Evolutionary conservation across 176 grass and related monocot genomes (phyloP), one percentile per base, ranked within the genome.

Genomic region (Phragmites australis): DNA sequence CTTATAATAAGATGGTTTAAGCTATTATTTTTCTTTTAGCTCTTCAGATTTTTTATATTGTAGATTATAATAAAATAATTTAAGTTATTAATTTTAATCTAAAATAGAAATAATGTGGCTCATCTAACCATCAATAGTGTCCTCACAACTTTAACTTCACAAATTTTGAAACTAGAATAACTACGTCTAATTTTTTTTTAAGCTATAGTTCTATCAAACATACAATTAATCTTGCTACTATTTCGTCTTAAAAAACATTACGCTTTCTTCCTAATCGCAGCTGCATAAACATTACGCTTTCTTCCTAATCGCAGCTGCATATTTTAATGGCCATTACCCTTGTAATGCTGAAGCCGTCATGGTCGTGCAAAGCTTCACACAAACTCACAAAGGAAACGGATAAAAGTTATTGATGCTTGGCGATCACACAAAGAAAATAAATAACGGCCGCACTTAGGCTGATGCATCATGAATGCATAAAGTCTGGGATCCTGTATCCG

Each of bases 341-440:
- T 22, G 73, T 11, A 39, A 29, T 17, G 41, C 11, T 41, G 14
- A 32, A 43, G 47, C 46, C 51, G 27, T 58, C 68, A 58, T 59
- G 40, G 18, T 45, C 31, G 9, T 10, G 22, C 32, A 80, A 84
- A 74, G 44, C 32, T 17, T 39, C 60, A 18, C 69, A 32, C 18
- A 0, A n/a, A n/a, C n/a, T n/a, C 52, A 3, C 18, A 21, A 21
- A 34, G 30, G 67, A 42, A 42, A 42, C 56, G 34, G 42, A 66
- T 39, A 46, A 7, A 74, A 85, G 31, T 51, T 57, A 48, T 17
- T 18, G 72, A 81, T 54, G 67, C 77, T 86, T 89, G 49, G 55
- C 3, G 6, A 76, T 81, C 78, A 89, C 87, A 82, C 70, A 58
- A 77, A 76, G 77, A 56, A 76, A 82, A 50, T 17, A 51, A 34